Base-by-base conservation (phyloP, 1,284 basidiomycete species). In the Rhizoctonia solani region DNA sequence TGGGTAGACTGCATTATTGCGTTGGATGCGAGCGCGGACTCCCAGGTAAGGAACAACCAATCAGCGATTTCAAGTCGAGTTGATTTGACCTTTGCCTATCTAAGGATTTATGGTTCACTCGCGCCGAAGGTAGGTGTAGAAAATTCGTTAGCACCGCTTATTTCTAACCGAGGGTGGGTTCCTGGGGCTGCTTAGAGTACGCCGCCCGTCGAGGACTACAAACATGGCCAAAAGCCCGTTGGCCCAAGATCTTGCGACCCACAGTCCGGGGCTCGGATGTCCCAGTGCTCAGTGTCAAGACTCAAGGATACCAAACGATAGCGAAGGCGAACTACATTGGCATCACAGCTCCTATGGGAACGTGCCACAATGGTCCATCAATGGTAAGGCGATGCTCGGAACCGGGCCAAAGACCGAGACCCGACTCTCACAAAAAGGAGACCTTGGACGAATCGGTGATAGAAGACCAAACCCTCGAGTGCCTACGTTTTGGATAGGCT, bases 401-500 rank as follows among this genome's bases (percentile, higher is more conserved):
- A n/a, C n/a, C n/a, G n/a, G n/a, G n/a, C n/a, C n/a, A n/a, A 29
- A 67, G 58, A 50, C 68, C 29, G 30, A 53, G n/a, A n/a, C n/a
- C n/a, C n/a, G n/a, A n/a, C n/a, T n/a, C n/a, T n/a, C n/a, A 19
- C 41, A 2, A 37, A 8, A 44, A 55, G 47, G 54, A 58, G 46
- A 37, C 47, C 52, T 58, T 49, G 8, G 49, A 42, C 9, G 47
- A n/a, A n/a, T n/a, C n/a, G n/a, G n/a, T n/a, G n/a, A n/a, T n/a
- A 53, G 13, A 23, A 32, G 27, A 32, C 30, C 42, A 37, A 23
- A 23, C 49, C 16, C 71, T 49, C 69, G n/a, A 73, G 69, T n/a
- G 50, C 76, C 49, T 78, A 75, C 68, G 76, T n/a, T 81, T n/a
- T 81, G 79, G 79, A 78, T 81, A 58, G 79, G 79, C 9, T 77